Evolutionary conservation across 1,284 basidiomycete genomes (phyloP).

Genomic region (Pseudozyma tsukubaensis): DNA sequence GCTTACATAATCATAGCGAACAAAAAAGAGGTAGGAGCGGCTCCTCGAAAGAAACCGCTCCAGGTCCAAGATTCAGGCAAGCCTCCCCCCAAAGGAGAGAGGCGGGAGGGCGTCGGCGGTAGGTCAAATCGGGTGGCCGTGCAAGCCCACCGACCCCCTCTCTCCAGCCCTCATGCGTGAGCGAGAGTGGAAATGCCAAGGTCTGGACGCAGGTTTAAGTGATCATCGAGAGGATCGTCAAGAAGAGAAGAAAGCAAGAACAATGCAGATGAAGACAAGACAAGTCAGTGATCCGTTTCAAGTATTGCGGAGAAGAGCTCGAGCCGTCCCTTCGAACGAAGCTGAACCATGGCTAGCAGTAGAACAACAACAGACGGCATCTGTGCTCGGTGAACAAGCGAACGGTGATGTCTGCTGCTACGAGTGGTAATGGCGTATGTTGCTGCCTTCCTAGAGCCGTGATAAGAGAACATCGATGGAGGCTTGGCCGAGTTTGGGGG

Average conservation of each 20-base stretch:
- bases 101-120: constrained; percentile 56
- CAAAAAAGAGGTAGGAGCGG: constrained; percentile 31
- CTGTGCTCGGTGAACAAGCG: background rate
- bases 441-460: background rate
- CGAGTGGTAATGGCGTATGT: background rate
- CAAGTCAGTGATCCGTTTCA: constrained; percentile 10
- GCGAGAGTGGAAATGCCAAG: constrained; percentile 59
- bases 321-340: background rate
- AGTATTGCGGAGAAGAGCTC: background rate
- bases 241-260: background rate
- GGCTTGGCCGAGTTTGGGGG: constrained; percentile 16
- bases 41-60: constrained; percentile 32
- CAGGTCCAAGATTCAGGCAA: constrained; percentile 54
- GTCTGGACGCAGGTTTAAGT: constrained; percentile 27
- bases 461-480: background rate
- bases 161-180: constrained; percentile 57
- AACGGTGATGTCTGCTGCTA: background rate
- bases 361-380: background rate
- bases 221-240: background rate
- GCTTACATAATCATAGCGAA: constrained; percentile 26
- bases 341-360: background rate
- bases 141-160: constrained; percentile 56
- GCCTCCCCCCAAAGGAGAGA: constrained; percentile 55
- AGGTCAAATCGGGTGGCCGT: constrained; percentile 58
- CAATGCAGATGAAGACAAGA: constrained; percentile 2